A percentile compares a stretch with the other conserved stretches of the same genome.
Conservation (phyloP, 2,329 filamentous ascomycete species). For the Colletotrichum limetticola region DNA sequence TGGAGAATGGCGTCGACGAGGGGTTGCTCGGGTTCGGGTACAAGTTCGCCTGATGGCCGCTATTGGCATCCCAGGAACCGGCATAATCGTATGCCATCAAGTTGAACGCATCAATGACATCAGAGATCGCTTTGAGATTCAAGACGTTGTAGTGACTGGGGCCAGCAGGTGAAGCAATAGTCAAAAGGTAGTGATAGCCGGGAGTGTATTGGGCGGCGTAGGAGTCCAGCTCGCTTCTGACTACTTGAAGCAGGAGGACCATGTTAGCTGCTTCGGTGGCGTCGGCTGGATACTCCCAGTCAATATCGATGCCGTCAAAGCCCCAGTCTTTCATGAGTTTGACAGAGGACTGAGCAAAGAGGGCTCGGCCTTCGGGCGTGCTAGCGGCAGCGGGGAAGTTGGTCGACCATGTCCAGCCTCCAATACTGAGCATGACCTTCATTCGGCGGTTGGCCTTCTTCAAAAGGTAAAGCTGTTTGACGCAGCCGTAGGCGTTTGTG, state of each 20-base stretch:
- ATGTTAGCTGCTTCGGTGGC: constrained; percentile 52
- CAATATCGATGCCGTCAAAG: constrained; percentile 66
- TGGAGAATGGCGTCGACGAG: constrained; percentile 74
- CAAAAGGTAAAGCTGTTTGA: constrained; percentile 80
- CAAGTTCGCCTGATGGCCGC: constrained; percentile 78
- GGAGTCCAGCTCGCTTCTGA: constrained; percentile 54
- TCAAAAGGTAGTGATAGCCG: constrained; percentile 60
- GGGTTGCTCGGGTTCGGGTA: constrained; percentile 64
- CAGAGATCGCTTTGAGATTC: constrained; percentile 60
- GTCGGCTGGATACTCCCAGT: constrained; percentile 65
- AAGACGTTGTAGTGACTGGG: constrained; percentile 59
- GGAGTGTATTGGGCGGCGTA: constrained; percentile 52
- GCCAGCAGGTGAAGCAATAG: constrained; percentile 62
- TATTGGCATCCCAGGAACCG: constrained; percentile 71
- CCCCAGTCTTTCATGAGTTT: constrained; percentile 75
- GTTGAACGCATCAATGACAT: constrained; percentile 67
- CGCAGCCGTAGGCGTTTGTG: constrained; percentile 76
- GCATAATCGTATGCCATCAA: constrained; percentile 79
- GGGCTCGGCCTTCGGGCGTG: constrained; percentile 68
- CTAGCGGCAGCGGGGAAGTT: constrained; percentile 74
- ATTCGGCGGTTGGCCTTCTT: constrained; percentile 82
- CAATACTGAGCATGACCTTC: constrained; percentile 82
- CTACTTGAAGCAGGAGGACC: constrained; percentile 54
- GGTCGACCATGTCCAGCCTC: constrained; percentile 81
- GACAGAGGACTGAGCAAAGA: constrained; percentile 76